phyloP scores from a whole-genome alignment of 108 stramenopile genomes.

The Pelagomonas calceolata region DNA sequence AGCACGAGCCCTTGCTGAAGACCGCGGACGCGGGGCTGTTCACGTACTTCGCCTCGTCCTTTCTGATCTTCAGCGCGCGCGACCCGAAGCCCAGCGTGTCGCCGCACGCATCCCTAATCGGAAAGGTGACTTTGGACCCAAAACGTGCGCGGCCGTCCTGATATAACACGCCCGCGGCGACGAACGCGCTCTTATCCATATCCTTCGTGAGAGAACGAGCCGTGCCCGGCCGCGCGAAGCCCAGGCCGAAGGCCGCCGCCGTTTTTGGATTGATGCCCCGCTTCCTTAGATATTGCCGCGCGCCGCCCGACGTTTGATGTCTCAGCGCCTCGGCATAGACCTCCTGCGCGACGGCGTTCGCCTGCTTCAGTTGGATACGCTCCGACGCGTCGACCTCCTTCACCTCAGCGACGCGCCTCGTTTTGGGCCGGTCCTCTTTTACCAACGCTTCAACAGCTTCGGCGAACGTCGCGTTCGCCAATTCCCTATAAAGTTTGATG shows the following conservation, averaged over 20 bases:
- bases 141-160: constrained; percentile 9
- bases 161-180: not conserved
- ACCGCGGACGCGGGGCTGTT: constrained; percentile 76
- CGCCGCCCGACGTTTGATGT: not conserved
- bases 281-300: not conserved
- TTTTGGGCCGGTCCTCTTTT: no score
- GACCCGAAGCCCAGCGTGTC: constrained; percentile 25
- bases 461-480: constrained; percentile 52
- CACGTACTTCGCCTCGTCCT: constrained; percentile 59
- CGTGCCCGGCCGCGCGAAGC: not conserved
- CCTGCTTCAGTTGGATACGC: not conserved
- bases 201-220: not conserved
- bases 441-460: constrained; percentile 53
- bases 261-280: not conserved
- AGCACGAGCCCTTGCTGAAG: constrained; percentile 62
- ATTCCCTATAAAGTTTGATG: constrained; percentile 67
- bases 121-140: constrained; percentile 24
- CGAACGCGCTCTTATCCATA: not conserved
- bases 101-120: constrained; percentile 24
- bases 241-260: not conserved
- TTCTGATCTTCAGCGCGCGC: constrained; percentile 5
- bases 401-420: not conserved
- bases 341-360: not conserved
- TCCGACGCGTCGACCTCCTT: not conserved
- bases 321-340: not conserved